Base-by-base conservation (phyloP, 2,329 filamentous ascomycete species). In the Sordariomycetes sp. region DNA sequence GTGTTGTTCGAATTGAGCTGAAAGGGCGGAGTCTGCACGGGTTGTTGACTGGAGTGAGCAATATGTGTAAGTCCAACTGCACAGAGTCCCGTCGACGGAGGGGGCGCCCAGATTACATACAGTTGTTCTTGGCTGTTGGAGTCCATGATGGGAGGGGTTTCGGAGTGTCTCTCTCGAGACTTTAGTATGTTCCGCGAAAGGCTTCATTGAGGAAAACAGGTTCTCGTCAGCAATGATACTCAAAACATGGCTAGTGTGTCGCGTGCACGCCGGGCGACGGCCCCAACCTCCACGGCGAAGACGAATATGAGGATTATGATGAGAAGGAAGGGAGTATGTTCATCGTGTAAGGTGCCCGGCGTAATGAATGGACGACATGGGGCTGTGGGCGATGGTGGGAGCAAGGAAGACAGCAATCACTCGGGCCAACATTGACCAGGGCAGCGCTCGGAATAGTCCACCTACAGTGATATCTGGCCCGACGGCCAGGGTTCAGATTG, bases 91-190 rank as follows among this genome's bases (percentile, higher is more conserved):
- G 11, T 7, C 3, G 3, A 22, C 59, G 60, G 63, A 62, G 61
- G 60, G 62, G 63, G 62, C 63, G 65, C 65, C 28, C 28, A 32
- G 28, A 60, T 65, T 63, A 66, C 79, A 70, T 79, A 83, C 79
- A 80, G 67, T 65, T 79, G 75, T 66, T 74, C 70, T 65, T 80
- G 77, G 66, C 69, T 74, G 62, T 69, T 74, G 62, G 77, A 71
- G 66, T 80, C 76, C 79, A 81, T 81, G 71, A 67, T 70, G 70
- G 25, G 3, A 70, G 25, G 3, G 12, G 11, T 50, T 22, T 50
- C 20, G 20, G 46, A 22, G 20, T 24, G 22, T 22, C 11, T 12
- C 46, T 50, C 43, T 22, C 16, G 11, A 14, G 20, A 24, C 11
- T 22, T 24, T 22, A 50, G 22, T 12, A 8, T 50, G n/a, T 40